Evolutionary conservation across 768 basidiomycete genomes (phyloP), one percentile per base, ranked within the genome.

Genomic region (Russula virescens): DNA sequence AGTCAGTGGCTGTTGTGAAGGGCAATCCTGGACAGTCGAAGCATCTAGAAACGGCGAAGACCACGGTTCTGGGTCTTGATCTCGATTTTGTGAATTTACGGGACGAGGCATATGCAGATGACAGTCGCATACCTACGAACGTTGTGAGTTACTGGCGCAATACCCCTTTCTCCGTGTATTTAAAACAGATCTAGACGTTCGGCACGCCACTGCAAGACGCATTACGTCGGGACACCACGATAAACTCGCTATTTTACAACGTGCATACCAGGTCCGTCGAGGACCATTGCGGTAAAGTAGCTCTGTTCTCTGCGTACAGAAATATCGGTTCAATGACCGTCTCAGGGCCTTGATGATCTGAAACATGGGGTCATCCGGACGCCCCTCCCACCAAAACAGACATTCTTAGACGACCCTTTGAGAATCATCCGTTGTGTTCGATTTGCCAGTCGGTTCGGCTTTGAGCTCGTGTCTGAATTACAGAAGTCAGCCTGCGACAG

Each of bases 21-120:
- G 86, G 87, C 63, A 98, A 98, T 71, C 96, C 97, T 0, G 94
- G 94, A 46, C 96, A 98, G 76, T 95, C 92, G 35, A 99, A 99
- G 72, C 97, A 99, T 75, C 81, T 99, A 34, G 96, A 98, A 75
- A 98, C 97, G 1, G 95, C 95, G 2, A 87, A 87, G 46, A 87
- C 93, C 43, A 85, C 83, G 47, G 75, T 98, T 38, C 78, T 91
- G 58, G 94, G 82, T 2, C 75, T 90, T 50, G 91, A 94, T 61
- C 78, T 98, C 51, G 97, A 99, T 73, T 86, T 97, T 65, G 97
- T 98, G 3, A 98, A 98, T 71, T 76, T 98, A 59, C 78, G 97
- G 65, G 91, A 87, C 65, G 97, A 99, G 73, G 91, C 88, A 65
- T 99, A 99, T 75, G 86, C 92, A 0, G 80, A 83, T 42, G 80